These are phyloP conservation scores for Salix udensis DNA, from an alignment of 345 rosid genomes.

Conservation along the genomic window DNA sequence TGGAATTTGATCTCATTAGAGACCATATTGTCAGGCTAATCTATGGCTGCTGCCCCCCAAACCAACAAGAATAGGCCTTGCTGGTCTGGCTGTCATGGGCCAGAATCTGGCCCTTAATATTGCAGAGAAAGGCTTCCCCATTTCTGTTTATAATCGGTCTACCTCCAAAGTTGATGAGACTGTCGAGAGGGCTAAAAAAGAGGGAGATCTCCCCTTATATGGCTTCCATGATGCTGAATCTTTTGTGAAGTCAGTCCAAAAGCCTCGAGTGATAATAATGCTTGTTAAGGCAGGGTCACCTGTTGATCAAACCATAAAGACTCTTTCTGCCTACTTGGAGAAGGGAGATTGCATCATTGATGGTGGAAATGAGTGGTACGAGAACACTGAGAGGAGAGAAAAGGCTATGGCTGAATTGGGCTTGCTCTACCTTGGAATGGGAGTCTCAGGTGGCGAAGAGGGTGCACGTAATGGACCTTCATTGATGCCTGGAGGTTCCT, in stretches of 20 bases:
- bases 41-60: constrained; percentile 55
- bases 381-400: constrained; percentile 90
- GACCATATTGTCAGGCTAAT: constrained; percentile 26
- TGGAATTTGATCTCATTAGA: constrained; percentile 13
- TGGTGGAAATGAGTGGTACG: constrained; percentile 98
- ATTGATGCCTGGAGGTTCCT: constrained; percentile 94
- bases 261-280: constrained; percentile 91
- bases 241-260: constrained; percentile 74
- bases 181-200: constrained; percentile 77
- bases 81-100: constrained; percentile 98
- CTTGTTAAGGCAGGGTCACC: constrained; percentile 96
- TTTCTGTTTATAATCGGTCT: constrained; percentile 89
- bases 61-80: constrained; percentile 79
- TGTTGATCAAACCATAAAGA: constrained; percentile 85
- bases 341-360: constrained; percentile 93
- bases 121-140: constrained; percentile 92
- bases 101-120: constrained; percentile 93
- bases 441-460: constrained; percentile 97
- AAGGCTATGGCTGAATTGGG: constrained; percentile 64
- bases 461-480: constrained; percentile 93
- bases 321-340: constrained; percentile 76
- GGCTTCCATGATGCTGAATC: constrained; percentile 87
- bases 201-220: constrained; percentile 72
- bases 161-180: constrained; percentile 89
- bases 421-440: constrained; percentile 91